phyloP scores from a whole-genome alignment of 768 basidiomycete genomes.

The Leccinum arenicola region DNA sequence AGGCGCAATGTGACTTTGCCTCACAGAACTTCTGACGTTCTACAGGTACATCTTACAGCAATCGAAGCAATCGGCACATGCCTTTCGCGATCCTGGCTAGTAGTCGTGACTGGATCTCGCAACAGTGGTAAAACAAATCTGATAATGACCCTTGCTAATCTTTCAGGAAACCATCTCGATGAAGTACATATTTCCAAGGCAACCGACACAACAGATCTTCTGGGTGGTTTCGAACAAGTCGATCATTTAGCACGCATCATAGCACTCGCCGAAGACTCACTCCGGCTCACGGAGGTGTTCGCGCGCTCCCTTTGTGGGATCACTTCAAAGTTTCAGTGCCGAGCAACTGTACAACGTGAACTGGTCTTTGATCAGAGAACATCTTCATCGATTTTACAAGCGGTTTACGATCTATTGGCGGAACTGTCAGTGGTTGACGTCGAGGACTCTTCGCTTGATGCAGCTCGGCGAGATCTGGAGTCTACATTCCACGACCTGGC shows the following conservation, averaged over 20 bases:
- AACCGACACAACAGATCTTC: slow-evolving; percentile 89
- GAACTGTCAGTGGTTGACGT: slow-evolving; percentile 21
- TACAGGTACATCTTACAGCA: slow-evolving; percentile 61
- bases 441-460: slow-evolving; percentile 12
- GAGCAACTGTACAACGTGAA: slow-evolving; percentile 11
- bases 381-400: slow-evolving; percentile 21
- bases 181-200: slow-evolving; percentile 81
- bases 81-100: slow-evolving; percentile 76
- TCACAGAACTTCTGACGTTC: slow-evolving; percentile 45
- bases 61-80: slow-evolving; percentile 77
- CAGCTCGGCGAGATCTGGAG: slow-evolving; percentile 14
- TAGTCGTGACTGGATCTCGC: slow-evolving; percentile 79
- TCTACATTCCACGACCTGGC: slow-evolving; percentile 23
- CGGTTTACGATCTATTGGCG: slow-evolving; percentile 28
- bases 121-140: slow-evolving; percentile 79
- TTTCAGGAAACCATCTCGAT: slow-evolving; percentile 63
- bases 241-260: slow-evolving; percentile 46
- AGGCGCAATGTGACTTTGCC: slow-evolving; percentile 34
- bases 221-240: slow-evolving; percentile 95
- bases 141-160: slow-evolving; percentile 64
- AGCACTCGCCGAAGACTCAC: slow-evolving; percentile 38
- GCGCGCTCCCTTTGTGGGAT: slow-evolving; percentile 35
- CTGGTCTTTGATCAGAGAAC: slow-evolving; percentile 18
- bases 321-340: slow-evolving; percentile 16
- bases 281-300: slow-evolving; percentile 37